Evolutionary conservation across 1,284 basidiomycete genomes (phyloP).

Genomic region (Trichosporon sp.): DNA sequence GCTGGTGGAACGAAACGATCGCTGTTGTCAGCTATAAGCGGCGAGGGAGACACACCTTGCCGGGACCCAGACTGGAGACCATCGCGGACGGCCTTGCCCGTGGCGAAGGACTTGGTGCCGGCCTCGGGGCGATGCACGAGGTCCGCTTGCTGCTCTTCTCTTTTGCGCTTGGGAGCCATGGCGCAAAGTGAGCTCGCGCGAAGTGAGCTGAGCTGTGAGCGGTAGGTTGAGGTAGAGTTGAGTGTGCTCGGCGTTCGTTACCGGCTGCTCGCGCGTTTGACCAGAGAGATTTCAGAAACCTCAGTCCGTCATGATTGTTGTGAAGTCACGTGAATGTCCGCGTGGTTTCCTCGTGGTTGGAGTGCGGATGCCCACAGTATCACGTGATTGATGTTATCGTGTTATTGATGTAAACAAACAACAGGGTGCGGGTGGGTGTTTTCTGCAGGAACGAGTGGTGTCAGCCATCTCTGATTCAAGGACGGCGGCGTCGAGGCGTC

Average conservation of each 20-base stretch:
- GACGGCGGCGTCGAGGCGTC: not conserved
- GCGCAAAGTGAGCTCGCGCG: constrained; percentile 14
- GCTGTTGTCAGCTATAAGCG: constrained; percentile 37
- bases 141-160: constrained; percentile 32
- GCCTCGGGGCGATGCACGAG: constrained; percentile 38
- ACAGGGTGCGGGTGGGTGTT: not conserved
- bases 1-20: constrained; percentile 54
- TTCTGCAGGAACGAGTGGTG: not conserved
- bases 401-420: constrained; percentile 15
- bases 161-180: constrained; percentile 48
- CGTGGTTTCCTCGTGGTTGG: not conserved
- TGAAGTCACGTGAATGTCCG: constrained; percentile 12
- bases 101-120: constrained; percentile 46
- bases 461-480: not conserved
- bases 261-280: not conserved
- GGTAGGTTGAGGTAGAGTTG: not conserved
- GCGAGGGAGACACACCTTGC: constrained; percentile 46
- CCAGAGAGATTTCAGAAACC: constrained; percentile 15
- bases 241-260: not conserved
- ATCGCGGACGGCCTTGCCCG: constrained; percentile 50
- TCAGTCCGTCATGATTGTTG: constrained; percentile 8
- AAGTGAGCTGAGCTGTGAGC: not conserved
- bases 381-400: not conserved
- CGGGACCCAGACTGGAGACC: constrained; percentile 45
- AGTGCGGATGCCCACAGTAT: too few relatives aligned